These are phyloP conservation scores for Aurantiochytrium sp. DNA, from an alignment of 108 stramenopile species.

Conservation along the genomic window DNA sequence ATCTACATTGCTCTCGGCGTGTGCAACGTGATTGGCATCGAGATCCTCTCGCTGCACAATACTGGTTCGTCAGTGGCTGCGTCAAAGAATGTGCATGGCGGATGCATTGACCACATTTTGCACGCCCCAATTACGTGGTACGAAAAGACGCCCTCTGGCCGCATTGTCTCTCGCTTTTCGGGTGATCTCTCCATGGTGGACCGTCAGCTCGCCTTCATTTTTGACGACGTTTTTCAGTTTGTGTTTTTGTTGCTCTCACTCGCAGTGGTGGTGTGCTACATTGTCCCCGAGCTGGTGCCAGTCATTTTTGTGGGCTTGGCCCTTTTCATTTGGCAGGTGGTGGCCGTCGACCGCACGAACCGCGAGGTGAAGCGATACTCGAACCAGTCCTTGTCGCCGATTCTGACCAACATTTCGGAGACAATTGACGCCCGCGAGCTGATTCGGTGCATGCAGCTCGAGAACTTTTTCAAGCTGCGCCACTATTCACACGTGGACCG, in stretches of 20 bases:
- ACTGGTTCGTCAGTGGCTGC: neutral
- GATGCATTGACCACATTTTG: neutral
- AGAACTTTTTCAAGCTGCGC: neutral
- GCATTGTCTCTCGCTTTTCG: constrained; percentile 21
- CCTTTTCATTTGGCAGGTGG: neutral
- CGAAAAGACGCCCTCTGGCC: constrained; percentile 22
- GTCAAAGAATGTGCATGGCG: neutral
- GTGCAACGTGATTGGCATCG: neutral
- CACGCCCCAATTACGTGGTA: constrained; percentile 1
- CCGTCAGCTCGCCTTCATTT: constrained; percentile 5
- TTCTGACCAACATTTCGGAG: neutral
- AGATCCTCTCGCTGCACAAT: neutral
- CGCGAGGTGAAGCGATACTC: constrained; percentile 28
- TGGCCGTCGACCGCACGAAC: neutral
- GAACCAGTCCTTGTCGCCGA: neutral
- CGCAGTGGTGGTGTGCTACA: neutral
- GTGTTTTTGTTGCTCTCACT: neutral
- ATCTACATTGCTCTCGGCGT: neutral
- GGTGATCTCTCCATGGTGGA: constrained; percentile 23
- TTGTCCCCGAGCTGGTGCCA: neutral
- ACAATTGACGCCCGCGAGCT: neutral
- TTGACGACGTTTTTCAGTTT: constrained; percentile 11
- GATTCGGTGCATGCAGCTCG: constrained; percentile 14
- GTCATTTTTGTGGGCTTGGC: neutral
- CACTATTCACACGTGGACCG: neutral